Base-by-base conservation (phyloP, 208 protist species). In the Trypanosoma boissoni region DNA sequence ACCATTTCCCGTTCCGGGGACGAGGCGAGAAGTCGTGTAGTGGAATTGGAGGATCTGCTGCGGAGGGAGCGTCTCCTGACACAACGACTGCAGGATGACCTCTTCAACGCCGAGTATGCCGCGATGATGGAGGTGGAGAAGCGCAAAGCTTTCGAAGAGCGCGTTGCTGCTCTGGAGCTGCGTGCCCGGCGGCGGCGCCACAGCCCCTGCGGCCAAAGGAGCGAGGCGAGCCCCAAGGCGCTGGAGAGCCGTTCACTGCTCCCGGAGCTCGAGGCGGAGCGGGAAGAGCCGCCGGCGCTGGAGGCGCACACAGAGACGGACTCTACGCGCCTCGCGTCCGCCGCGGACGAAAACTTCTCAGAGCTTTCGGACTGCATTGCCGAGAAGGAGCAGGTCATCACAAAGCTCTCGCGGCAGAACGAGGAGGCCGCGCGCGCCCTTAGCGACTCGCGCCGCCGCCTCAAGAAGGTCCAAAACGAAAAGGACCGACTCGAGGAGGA, bases 61-160 rank as follows among this genome's bases (percentile, higher is more conserved):
- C 49, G 9, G 27, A 26, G 55, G 18, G 84, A 92, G 58, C 80
- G 70, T 5, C 49, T 62, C 16, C 31, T 88, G 20, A 87, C 82
- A 24, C 67, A 64, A 36, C 71, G 76, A n/a, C 76, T 95, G 2
- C 68, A 95, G 58, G 81, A 83, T 29, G 88, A 95, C 39, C 71
- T 95, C 21, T 92, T 92, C 66, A 78, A 76, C 43, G 86, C 83
- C 0, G 83, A 95, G 74, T 88, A 87, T 76, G 81, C 73, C 14
- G 69, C 78, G 8, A 92, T 91, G 85, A 64, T 89, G 1, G 83
- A 91, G 55, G 74, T 76, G 37, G 83, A 92, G 59, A 83, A 79
- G 71, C 71, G 83, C 21, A 86, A 88, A 52, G 66, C 55, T 39
- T 63, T 91, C 10, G 79, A 90, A 65, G 54, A 68, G 43, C 75